Conservation (phyloP, 768 basidiomycete genomes). For the Holtermannia corniformis region DNA sequence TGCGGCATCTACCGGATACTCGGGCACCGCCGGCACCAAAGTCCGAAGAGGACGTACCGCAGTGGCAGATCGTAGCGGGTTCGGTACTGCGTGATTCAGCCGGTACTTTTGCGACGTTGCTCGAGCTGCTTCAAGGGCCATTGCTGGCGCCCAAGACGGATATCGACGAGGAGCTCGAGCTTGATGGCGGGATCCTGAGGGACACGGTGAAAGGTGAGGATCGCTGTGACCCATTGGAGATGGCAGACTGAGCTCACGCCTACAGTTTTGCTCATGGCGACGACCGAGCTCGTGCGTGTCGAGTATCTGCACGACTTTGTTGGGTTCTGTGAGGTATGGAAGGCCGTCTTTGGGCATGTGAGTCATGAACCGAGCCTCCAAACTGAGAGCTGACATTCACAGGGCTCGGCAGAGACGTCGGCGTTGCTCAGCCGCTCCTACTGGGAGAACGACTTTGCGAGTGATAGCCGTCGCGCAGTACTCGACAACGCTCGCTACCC, state of each 20-base stretch:
- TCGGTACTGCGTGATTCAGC: neutral
- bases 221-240: slow-evolving; percentile 54
- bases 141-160: slow-evolving; percentile 44
- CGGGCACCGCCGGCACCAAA: too few relatives aligned
- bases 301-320: slow-evolving; percentile 45
- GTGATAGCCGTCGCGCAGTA: slow-evolving; percentile 62
- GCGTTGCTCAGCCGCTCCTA: slow-evolving; percentile 63
- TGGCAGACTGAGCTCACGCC: slow-evolving; percentile 48
- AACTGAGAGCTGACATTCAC: slow-evolving; percentile 66
- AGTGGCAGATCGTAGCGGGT: neutral
- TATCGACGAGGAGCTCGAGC: slow-evolving; percentile 55
- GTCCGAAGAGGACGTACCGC: neutral
- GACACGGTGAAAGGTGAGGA: neutral
- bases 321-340: slow-evolving; percentile 26
- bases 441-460: slow-evolving; percentile 67
- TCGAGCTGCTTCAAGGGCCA: neutral
- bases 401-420: slow-evolving; percentile 56
- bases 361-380: slow-evolving; percentile 46
- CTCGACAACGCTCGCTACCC: slow-evolving; percentile 82
- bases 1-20: slow-evolving; percentile 30
- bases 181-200: slow-evolving; percentile 52
- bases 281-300: slow-evolving; percentile 66
- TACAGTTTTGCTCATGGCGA: slow-evolving; percentile 46
- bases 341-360: slow-evolving; percentile 30
- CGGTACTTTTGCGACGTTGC: neutral